These are phyloP conservation scores for Phytophthora fragariaefolia DNA, from an alignment of 352 stramenopile genomes.

Conservation along the genomic window DNA sequence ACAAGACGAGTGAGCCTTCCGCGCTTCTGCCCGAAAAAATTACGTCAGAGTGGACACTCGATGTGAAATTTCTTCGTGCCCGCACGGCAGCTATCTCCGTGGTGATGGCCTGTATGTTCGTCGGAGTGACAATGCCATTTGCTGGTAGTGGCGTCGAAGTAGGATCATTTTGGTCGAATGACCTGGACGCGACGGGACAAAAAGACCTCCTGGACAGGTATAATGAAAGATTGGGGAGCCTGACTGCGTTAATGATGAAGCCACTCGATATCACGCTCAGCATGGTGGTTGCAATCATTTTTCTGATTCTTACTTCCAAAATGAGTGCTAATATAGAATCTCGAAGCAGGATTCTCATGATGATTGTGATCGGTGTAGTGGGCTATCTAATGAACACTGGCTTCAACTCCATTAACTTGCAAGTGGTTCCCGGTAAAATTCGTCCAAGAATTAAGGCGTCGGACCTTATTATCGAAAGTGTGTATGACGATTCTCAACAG, in stretches of 20 bases:
- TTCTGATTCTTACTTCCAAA: conserved; percentile 6
- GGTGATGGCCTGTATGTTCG: neutral
- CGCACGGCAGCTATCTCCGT: neutral
- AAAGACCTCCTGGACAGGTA: conserved; percentile 21
- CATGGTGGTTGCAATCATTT: conserved; percentile 13
- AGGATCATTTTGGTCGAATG: conserved; percentile 3
- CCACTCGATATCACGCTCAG: conserved; percentile 14
- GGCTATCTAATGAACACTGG: conserved; percentile 25
- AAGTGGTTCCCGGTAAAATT: conserved; percentile 7
- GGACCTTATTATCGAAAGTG: conserved; percentile 7
- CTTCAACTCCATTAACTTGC: conserved; percentile 22
- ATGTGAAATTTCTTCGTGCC: conserved; percentile 9
- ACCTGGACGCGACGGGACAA: conserved; percentile 7
- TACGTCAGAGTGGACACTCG: neutral
- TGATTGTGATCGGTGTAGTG: conserved; percentile 7
- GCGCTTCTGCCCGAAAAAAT: neutral
- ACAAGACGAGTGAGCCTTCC: neutral
- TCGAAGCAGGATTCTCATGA: conserved; percentile 9
- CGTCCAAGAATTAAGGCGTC: neutral
- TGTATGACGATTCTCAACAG: conserved; percentile 1
- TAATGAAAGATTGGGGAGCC: conserved; percentile 8
- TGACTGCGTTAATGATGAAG: conserved; percentile 18
- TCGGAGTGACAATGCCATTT: conserved; percentile 13
- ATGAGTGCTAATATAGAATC: conserved; percentile 7
- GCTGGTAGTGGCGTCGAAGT: conserved; percentile 7